Evolutionary conservation across 176 grass and related monocot species (phyloP), one percentile per base, ranked within the genome.

Genomic region (Carex littledalei): DNA sequence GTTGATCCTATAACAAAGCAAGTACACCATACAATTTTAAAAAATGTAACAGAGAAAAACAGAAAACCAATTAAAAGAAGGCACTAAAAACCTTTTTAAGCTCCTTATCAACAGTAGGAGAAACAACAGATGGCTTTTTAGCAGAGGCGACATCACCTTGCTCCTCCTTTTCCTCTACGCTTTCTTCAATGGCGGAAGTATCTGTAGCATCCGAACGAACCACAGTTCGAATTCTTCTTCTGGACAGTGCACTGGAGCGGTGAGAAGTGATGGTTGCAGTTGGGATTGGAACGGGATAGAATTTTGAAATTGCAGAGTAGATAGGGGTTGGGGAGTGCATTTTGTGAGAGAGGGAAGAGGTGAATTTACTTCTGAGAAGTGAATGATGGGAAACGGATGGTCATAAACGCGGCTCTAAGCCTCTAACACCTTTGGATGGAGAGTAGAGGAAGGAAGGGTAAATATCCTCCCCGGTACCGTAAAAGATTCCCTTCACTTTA

Each of bases 21-120:
- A 55, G 13, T 21, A 77, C 50, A 78, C 49, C 37, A 72, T 21
- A 32, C 16, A 78, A 26, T 14, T 7, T 7, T 11, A 55, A 29
- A 78, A 26, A 39, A 7, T 45, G 68, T 59, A 59, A 59, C 5
- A 2, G 57, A 59, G 14, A 18, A 18, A 37, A 67, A 45, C 14
- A 10, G 20, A 77, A 78, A 59, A 8, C 6, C 26, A 22, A 49
- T 11, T 49, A 31, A n/a, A 85, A 86, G 31, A 72, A 24, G 17
- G 41, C 56, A 39, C 11, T 7, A 82, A 56, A 18, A 5, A 95
- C 93, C 95, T 98, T 98, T 84, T 94, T 98, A 82, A 98, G 86
- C 60, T 98, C 89, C 88, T 95, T 95, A 60, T 95, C 91, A 73
- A 93, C 91, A 79, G 31, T 87, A 43, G 95, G 93, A 76, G 90